Percentiles rank a stretch among this genome's conserved stretches.
These are phyloP conservation scores for Beauveria sp. DNA, from an alignment of 2,329 filamentous ascomycete species.

Conservation along the genomic window DNA sequence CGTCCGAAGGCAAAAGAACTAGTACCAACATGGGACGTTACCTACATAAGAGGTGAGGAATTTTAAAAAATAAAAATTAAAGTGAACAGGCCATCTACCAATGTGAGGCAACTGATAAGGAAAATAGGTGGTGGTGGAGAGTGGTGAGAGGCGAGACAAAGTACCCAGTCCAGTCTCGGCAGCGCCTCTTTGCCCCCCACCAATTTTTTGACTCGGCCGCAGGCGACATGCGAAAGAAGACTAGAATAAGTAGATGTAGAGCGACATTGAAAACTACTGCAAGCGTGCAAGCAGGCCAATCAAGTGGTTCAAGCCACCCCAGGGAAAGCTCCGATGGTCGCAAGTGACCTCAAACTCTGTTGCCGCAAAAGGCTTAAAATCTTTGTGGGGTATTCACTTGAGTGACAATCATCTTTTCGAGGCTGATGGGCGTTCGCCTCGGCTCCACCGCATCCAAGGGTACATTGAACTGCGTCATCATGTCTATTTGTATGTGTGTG, in stretches of 20 bases:
- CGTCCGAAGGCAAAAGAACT: not conserved
- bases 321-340: conserved; percentile 8
- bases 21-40: not conserved
- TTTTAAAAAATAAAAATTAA: not conserved
- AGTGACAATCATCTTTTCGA: not conserved
- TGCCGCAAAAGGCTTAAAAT: not conserved
- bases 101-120: conserved; percentile 6
- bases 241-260: not conserved
- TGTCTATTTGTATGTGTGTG: not conserved
- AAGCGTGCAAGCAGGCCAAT: too few species aligned
- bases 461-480: conserved; percentile 3
- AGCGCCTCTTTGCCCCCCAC: not conserved
- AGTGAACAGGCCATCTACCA: not conserved
- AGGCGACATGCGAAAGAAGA: conserved; percentile 4
- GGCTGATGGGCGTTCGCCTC: not conserved
- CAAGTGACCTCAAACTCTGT: not conserved
- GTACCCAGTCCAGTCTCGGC: not conserved
- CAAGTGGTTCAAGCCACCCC: not conserved
- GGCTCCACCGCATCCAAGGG: not conserved
- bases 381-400: not conserved
- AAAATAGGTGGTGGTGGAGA: conserved; percentile 2
- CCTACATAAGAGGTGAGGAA: not conserved
- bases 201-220: not conserved
- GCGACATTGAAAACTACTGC: too few species aligned
- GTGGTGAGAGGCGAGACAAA: not conserved